Evolutionary conservation across 495 filamentous ascomycete genomes (phyloP).

Genomic region (Glonium stellatum): DNA sequence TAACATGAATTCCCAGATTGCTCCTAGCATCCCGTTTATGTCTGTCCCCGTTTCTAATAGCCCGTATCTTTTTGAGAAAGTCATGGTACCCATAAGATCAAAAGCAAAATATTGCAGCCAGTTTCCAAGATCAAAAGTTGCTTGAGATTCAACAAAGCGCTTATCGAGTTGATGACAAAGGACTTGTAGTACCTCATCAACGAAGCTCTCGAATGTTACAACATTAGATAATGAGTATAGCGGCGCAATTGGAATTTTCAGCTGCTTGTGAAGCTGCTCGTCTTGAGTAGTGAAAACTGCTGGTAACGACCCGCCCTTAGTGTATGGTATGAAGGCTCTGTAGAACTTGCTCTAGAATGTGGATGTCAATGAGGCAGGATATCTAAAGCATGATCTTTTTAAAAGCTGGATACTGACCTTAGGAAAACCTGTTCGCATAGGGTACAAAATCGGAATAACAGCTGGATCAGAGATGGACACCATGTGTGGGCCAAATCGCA

Average conservation of each 20-base stretch:
- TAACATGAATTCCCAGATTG: not conserved
- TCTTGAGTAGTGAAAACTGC: slow-evolving; percentile 33
- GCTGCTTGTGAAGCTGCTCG: slow-evolving; percentile 13
- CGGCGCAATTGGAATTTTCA: slow-evolving; percentile 22
- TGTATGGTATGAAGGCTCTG: not conserved
- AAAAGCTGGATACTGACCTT: slow-evolving; percentile 14
- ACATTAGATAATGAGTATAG: slow-evolving; percentile 40
- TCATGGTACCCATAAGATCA: slow-evolving; percentile 35
- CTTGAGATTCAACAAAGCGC: slow-evolving; percentile 14
- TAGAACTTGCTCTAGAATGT: slow-evolving; percentile 3
- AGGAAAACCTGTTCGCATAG: slow-evolving; percentile 15
- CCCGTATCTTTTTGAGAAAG: slow-evolving; percentile 32
- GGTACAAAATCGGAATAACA: slow-evolving; percentile 27
- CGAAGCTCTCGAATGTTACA: slow-evolving; percentile 35
- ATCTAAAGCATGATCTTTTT: not conserved
- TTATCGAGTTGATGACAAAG: slow-evolving; percentile 35
- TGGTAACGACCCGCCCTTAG: slow-evolving; percentile 5
- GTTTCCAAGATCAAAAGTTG: slow-evolving; percentile 27
- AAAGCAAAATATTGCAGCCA: slow-evolving; percentile 40
- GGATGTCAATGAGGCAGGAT: not conserved
- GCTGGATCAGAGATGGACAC: slow-evolving; percentile 43
- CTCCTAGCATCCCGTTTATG: slow-evolving; percentile 29
- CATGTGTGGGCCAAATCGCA: slow-evolving; percentile 45
- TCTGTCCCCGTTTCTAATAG: slow-evolving; percentile 40
- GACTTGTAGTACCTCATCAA: slow-evolving; percentile 35